Evolutionary conservation across 345 rosid species (phyloP), one percentile per base, ranked within the genome.

Genomic region (Citrus trifoliata): DNA sequence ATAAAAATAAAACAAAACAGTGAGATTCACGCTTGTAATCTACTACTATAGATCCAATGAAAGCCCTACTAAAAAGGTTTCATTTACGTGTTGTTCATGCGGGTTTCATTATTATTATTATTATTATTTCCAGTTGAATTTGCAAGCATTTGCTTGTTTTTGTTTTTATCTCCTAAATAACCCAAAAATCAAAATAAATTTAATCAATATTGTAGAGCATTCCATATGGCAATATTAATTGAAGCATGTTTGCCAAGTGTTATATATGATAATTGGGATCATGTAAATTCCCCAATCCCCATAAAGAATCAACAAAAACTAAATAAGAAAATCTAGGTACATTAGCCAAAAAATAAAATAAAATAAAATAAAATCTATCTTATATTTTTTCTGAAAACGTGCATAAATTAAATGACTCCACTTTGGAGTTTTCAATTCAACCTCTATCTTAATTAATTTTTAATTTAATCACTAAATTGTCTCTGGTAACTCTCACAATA

Each of bases 401-500:
- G 65, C 65, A n/a, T 1, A 60, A 63, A 27, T 28, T 5, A 30
- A 46, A 27, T 28, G 67, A 63, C 10, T 63, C 38, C 67, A 63
- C 67, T 63, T 22, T 59, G 4, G 4, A 59, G 28, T 59, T 59
- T 46, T 59, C 28, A 59, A 59, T 59, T n/a, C 28, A n/a, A 59
- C 24, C 4, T 10, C 27, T 59, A 5, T 53, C 58, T 18, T 53
- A 65, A 65, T 32, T 65, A 32, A 18, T 46, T 25, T 25, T 32
- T 67, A 67, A 33, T 32, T 67, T 67, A 37, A 37, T 67, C 73
- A 59, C 62, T 59, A 9, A 59, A 53, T 53, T 28, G 2, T 25
- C 16, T 28, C 6, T 27, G 21, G 84, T 78, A 82, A 85, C 83
- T 85, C 85, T 77, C 85, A 64, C 22, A 84, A 4, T 16, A 53